Evolutionary conservation across 306 rosid species (phyloP).

Genomic region (Rosa multiflora): DNA sequence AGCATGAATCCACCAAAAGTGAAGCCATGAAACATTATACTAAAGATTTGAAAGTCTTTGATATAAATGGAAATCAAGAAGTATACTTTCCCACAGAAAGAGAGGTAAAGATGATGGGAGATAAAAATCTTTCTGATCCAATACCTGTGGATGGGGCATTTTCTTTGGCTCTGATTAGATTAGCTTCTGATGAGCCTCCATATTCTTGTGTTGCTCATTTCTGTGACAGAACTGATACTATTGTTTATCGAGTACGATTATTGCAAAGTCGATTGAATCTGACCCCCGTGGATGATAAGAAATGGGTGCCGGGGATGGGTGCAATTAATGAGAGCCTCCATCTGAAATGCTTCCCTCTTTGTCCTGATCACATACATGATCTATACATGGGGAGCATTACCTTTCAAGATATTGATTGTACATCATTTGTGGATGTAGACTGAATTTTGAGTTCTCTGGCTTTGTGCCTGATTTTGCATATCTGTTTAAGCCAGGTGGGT

Average conservation of each 20-base stretch:
- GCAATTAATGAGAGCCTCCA: slow-evolving; percentile 64
- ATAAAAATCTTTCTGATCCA: slow-evolving; percentile 73
- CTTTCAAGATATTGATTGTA: slow-evolving; percentile 73
- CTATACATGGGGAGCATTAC: slow-evolving; percentile 67
- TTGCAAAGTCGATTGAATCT: slow-evolving; percentile 55
- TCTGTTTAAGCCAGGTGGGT: not conserved
- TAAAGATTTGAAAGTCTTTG: slow-evolving; percentile 83
- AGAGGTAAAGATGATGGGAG: slow-evolving; percentile 95
- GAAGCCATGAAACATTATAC: slow-evolving; percentile 74
- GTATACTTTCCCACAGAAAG: slow-evolving; percentile 73
- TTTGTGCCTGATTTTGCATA: not conserved
- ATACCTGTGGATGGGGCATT: slow-evolving; percentile 73
- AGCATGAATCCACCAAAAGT: slow-evolving; percentile 76
- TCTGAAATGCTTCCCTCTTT: slow-evolving; percentile 72
- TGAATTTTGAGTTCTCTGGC: slow-evolving; percentile 23
- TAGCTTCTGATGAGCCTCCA: slow-evolving; percentile 71
- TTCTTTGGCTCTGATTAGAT: slow-evolving; percentile 61
- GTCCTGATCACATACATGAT: slow-evolving; percentile 63
- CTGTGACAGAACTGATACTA: slow-evolving; percentile 58
- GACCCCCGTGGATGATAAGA: slow-evolving; percentile 47
- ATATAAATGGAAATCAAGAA: slow-evolving; percentile 62
- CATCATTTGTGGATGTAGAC: slow-evolving; percentile 48
- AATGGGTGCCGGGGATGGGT: slow-evolving; percentile 75
- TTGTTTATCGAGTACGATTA: slow-evolving; percentile 60
- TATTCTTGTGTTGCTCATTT: slow-evolving; percentile 69